Percentiles rank a stretch among this genome's conserved stretches.
Evolutionary conservation across 768 basidiomycete genomes (phyloP).

Genomic region (Tylopilus sp.): DNA sequence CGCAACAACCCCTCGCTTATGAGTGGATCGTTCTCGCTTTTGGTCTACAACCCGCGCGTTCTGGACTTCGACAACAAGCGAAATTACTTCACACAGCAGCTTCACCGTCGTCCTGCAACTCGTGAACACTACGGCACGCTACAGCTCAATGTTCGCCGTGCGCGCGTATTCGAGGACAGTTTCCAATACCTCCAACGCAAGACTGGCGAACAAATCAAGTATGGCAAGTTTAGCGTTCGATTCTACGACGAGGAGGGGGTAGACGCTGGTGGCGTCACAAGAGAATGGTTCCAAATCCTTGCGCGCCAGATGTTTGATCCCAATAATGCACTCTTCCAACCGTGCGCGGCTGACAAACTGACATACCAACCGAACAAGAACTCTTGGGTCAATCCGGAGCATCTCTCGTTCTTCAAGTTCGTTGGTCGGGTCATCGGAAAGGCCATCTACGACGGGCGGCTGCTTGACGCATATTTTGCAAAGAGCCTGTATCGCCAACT

Average conservation of each 20-base stretch:
- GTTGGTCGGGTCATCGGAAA: conserved; percentile 97
- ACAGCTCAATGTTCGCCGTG: conserved; percentile 84
- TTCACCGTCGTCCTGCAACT: conserved; percentile 76
- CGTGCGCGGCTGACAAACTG: conserved; percentile 89
- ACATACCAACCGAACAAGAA: conserved; percentile 97
- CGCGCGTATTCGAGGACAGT: conserved; percentile 96
- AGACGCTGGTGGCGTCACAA: conserved; percentile 95
- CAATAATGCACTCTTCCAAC: conserved; percentile 97
- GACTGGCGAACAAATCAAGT: conserved; percentile 94
- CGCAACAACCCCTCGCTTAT: conserved; percentile 97
- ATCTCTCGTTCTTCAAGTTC: conserved; percentile 97
- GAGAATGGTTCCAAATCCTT: conserved; percentile 98
- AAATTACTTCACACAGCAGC: conserved; percentile 90
- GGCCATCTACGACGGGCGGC: conserved; percentile 92
- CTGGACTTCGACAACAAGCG: conserved; percentile 99
- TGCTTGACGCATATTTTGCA: conserved; percentile 97
- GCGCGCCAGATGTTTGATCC: conserved; percentile 99
- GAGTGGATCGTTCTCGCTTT: conserved; percentile 95
- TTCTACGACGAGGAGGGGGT: conserved; percentile 98
- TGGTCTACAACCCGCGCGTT: conserved; percentile 94
- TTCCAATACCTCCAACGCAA: conserved; percentile 89
- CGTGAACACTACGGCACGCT: conserved; percentile 82
- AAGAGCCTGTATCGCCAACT: conserved; percentile 95
- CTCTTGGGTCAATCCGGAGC: conserved; percentile 92
- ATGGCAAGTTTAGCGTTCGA: conserved; percentile 93